Evolutionary conservation across 2,329 filamentous ascomycete genomes (phyloP), one percentile per base, ranked within the genome.

Genomic region (Colletotrichum cordylinicola): DNA sequence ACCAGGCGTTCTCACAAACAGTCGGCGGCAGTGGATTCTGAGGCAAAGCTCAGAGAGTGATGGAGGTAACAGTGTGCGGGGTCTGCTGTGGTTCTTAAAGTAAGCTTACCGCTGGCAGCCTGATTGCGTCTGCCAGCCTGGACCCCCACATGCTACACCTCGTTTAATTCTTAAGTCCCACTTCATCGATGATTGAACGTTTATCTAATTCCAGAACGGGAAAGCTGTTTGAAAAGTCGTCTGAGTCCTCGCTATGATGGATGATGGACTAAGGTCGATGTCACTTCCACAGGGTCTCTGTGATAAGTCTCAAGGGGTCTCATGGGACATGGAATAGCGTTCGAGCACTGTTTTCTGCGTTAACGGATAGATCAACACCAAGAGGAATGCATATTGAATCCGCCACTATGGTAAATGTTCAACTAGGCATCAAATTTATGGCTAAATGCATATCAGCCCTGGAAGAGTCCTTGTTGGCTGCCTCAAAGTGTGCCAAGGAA

Each of bases 311-410:
- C 2, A 43, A 43, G 8, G 16, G 10, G 10, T n/a, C 18, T 43
- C 0, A 4, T 3, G 18, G 5, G 37, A 43, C 2, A 43, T 2
- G 37, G 8, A 2, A 43, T n/a, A 2, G 18, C 9, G 18, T 3
- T 9, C 39, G 9, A 48, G 18, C 2, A 2, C 10, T 48, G n/a
- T 7, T n/a, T 2, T n/a, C n/a, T 10, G 18, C 18, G 1, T 0
- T 3, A n/a, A 48, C 9, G 9, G 6, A 1, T 4, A 7, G 39
- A 48, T 12, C 18, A 7, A 48, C 1, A 4, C 12, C 0, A 48
- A 0, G 18, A n/a, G 9, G 5, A n/a, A 7, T 12, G 1, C 9
- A 48, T 12, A n/a, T 48, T 18, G 18, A 43, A 43, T 2, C n/a
- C 4, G 39, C 16, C 2, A 10, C 8, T 43, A 12, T 4, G 4